Percentiles rank a stretch among this genome's conserved stretches.
These are phyloP conservation scores for Punica granatum DNA, from an alignment of 345 rosid species.

Conservation along the genomic window DNA sequence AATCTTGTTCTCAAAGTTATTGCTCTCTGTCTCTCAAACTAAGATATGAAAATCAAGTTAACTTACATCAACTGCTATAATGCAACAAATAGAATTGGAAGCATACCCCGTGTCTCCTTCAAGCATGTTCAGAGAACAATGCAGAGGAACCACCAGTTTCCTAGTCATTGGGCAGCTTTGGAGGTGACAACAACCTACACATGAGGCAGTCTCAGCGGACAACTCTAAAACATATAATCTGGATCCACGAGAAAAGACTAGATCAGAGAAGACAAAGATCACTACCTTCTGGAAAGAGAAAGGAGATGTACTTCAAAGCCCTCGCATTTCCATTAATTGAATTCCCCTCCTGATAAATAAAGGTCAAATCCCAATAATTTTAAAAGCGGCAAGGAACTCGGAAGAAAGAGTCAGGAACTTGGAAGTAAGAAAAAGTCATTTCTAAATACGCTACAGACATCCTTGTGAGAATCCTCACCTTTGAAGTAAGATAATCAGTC, in stretches of 20 bases:
- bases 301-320: slow-evolving; percentile 57
- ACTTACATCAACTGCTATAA: not conserved
- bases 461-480: slow-evolving; percentile 27
- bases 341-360: slow-evolving; percentile 31
- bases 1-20: not conserved
- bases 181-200: slow-evolving; percentile 33
- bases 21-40: slow-evolving; percentile 1
- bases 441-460: not conserved
- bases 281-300: slow-evolving; percentile 67
- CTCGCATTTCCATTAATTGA: slow-evolving; percentile 32
- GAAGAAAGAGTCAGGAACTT: not conserved
- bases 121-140: slow-evolving; percentile 79
- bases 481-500: slow-evolving; percentile 44
- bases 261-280: slow-evolving; percentile 3
- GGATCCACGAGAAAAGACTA: not conserved
- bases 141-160: slow-evolving; percentile 49
- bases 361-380: not conserved
- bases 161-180: slow-evolving; percentile 14
- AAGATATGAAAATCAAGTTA: not conserved
- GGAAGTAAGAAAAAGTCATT: not conserved
- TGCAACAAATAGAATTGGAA: not conserved
- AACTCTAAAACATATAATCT: not conserved
- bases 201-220: slow-evolving; percentile 8
- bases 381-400: not conserved
- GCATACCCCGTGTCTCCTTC: slow-evolving; percentile 88